A percentile compares a stretch with the other conserved stretches of the same genome.
These are phyloP conservation scores for Metschnikowia gruessii DNA, from an alignment of 805 yeast species.

Conservation along the genomic window DNA sequence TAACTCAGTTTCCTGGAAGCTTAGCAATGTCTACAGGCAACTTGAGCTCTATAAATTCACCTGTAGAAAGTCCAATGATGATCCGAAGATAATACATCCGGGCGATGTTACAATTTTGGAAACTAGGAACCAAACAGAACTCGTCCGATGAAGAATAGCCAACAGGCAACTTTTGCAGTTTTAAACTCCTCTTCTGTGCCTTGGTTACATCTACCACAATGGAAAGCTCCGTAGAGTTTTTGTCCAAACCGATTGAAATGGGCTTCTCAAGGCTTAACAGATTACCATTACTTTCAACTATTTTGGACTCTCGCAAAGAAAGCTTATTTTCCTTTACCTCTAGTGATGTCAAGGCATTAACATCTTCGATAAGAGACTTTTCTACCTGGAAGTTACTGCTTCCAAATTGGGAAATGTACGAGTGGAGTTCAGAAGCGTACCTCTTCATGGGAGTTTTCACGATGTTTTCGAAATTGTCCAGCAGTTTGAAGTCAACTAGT, in stretches of 20 bases:
- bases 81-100: constrained; percentile 34
- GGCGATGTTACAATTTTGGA: constrained; percentile 36
- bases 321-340: constrained; percentile 28
- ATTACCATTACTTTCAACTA: constrained; percentile 25
- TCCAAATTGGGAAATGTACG: constrained; percentile 24
- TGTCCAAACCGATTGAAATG: constrained; percentile 4
- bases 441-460: constrained; percentile 33
- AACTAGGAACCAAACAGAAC: constrained; percentile 38
- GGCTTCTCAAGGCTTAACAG: constrained; percentile 9
- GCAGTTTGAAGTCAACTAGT: constrained; percentile 6
- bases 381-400: constrained; percentile 27
- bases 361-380: constrained; percentile 26
- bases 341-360: constrained; percentile 32
- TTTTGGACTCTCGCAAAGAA: constrained; percentile 20
- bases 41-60: constrained; percentile 24
- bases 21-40: no score
- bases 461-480: constrained; percentile 32
- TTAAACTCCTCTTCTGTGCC: constrained; percentile 20
- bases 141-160: constrained; percentile 21
- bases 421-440: constrained; percentile 29
- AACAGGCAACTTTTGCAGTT: constrained; percentile 3
- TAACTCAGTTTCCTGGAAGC: constrained; percentile 6
- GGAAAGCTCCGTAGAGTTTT: constrained; percentile 21
- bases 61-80: constrained; percentile 21
- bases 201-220: constrained; percentile 29